Evolutionary conservation across 306 rosid species (phyloP).

Genomic region (Cucurbita maxima): DNA sequence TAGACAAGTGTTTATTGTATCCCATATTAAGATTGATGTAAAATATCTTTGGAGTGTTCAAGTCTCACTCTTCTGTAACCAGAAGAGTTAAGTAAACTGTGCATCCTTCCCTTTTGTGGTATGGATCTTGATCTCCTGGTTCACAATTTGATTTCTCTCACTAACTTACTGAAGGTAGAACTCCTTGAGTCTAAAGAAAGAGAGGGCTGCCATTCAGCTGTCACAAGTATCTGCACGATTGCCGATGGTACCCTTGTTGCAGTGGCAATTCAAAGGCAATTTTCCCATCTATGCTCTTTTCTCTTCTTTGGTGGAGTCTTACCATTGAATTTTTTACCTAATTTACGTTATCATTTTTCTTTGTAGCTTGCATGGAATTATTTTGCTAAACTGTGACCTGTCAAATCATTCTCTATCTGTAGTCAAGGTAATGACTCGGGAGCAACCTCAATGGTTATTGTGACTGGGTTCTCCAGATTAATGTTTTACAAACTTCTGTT

Average conservation of each 20-base stretch:
- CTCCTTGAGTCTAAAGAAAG: conserved; percentile 42
- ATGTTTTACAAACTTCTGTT: not conserved
- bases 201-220: conserved; percentile 39
- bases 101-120: not conserved
- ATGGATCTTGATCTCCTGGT: not conserved
- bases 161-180: conserved; percentile 51
- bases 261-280: conserved; percentile 75
- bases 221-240: conserved; percentile 52
- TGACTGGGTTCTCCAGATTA: not conserved
- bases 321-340: conserved; percentile 6
- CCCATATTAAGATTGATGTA: not conserved
- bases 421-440: conserved; percentile 40
- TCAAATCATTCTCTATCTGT: conserved; percentile 37
- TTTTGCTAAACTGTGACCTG: conserved; percentile 44
- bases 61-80: not conserved
- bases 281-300: not conserved
- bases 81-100: not conserved
- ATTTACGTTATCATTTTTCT: conserved; percentile 6
- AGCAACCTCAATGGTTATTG: not conserved
- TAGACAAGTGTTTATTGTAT: not conserved
- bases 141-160: not conserved
- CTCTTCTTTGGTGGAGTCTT: conserved; percentile 4
- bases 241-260: conserved; percentile 57
- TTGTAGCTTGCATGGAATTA: conserved; percentile 74
- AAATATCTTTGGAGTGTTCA: not conserved